phyloP scores from a whole-genome alignment of 2,329 filamentous ascomycete genomes.

The Aspergillus viridinutans region DNA sequence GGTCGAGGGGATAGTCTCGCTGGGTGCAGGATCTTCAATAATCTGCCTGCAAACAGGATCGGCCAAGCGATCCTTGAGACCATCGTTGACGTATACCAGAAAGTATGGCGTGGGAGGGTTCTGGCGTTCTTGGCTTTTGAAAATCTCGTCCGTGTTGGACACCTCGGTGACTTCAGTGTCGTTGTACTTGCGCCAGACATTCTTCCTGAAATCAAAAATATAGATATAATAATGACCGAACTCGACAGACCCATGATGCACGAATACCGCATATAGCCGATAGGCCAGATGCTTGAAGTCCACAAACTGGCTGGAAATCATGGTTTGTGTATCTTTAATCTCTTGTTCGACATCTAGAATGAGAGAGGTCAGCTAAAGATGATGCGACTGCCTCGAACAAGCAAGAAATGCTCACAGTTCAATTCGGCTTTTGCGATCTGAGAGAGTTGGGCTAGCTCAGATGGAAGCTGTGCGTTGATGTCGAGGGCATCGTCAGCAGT shows the following conservation, averaged over 20 bases:
- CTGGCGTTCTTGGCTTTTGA: slow-evolving; percentile 58
- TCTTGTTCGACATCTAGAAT: slow-evolving; percentile 37
- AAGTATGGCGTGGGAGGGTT: slow-evolving; percentile 74
- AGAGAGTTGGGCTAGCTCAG: slow-evolving; percentile 44
- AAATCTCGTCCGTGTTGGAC: slow-evolving; percentile 62
- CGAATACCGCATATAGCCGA: slow-evolving; percentile 84
- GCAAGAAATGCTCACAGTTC: slow-evolving; percentile 29
- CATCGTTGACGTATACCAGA: slow-evolving; percentile 74
- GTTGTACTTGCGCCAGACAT: slow-evolving; percentile 91
- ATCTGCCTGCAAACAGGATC: slow-evolving; percentile 54
- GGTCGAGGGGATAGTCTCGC: neutral
- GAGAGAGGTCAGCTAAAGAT: slow-evolving; percentile 7
- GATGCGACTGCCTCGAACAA: neutral
- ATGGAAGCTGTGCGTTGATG: slow-evolving; percentile 39
- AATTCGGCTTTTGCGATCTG: slow-evolving; percentile 45
- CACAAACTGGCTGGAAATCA: slow-evolving; percentile 57
- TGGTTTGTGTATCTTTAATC: slow-evolving; percentile 46
- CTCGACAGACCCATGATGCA: slow-evolving; percentile 66
- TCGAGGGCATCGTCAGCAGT: slow-evolving; percentile 38
- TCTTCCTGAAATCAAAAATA: slow-evolving; percentile 79
- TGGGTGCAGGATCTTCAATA: slow-evolving; percentile 12
- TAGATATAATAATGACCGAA: slow-evolving; percentile 96
- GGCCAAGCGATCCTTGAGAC: slow-evolving; percentile 56
- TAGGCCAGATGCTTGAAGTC: slow-evolving; percentile 66
- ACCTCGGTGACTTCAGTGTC: slow-evolving; percentile 74